Evolutionary conservation across 371 early-diverging fungal species (phyloP).

Genomic region (Phascolomyces articulosus): DNA sequence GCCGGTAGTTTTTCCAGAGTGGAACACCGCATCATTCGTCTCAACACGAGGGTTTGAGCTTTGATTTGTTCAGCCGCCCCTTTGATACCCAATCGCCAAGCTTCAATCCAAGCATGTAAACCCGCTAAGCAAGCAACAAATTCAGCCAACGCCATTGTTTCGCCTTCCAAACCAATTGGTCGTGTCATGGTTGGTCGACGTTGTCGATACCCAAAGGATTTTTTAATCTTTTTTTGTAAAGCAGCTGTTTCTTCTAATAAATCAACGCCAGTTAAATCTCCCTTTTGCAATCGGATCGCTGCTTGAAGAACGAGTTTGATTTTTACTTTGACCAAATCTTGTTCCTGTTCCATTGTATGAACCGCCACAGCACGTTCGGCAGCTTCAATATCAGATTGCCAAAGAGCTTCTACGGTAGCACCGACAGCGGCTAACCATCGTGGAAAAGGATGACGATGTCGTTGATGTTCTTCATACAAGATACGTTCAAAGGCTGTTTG

Average conservation of each 20-base stretch:
- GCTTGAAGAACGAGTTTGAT: constrained; percentile 19
- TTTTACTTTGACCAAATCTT: constrained; percentile 1
- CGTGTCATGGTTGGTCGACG: not conserved
- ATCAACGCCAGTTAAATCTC: constrained; percentile 24
- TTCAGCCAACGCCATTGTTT: constrained; percentile 39
- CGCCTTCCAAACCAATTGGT: constrained; percentile 31
- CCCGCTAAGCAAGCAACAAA: constrained; percentile 41
- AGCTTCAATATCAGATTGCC: constrained; percentile 32
- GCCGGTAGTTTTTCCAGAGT: constrained; percentile 35
- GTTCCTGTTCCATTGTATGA: not conserved
- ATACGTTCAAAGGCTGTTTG: constrained; percentile 34
- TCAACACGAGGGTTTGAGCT: constrained; percentile 23
- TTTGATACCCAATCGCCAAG: constrained; percentile 24
- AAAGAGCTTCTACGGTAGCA: constrained; percentile 33
- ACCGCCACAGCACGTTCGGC: constrained; percentile 19
- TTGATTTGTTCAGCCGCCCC: constrained; percentile 26
- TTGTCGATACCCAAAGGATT: not conserved
- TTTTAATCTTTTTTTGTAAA: constrained; percentile 8
- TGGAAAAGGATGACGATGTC: constrained; percentile 26
- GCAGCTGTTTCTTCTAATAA: constrained; percentile 25
- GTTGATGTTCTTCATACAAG: constrained; percentile 2
- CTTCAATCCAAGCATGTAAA: constrained; percentile 46
- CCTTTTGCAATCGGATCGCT: constrained; percentile 19
- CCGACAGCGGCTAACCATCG: constrained; percentile 45
- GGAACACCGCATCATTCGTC: constrained; percentile 40